These are phyloP conservation scores for Pyrrhoderma noxium DNA, from an alignment of 1,284 basidiomycete species.

Conservation along the genomic window DNA sequence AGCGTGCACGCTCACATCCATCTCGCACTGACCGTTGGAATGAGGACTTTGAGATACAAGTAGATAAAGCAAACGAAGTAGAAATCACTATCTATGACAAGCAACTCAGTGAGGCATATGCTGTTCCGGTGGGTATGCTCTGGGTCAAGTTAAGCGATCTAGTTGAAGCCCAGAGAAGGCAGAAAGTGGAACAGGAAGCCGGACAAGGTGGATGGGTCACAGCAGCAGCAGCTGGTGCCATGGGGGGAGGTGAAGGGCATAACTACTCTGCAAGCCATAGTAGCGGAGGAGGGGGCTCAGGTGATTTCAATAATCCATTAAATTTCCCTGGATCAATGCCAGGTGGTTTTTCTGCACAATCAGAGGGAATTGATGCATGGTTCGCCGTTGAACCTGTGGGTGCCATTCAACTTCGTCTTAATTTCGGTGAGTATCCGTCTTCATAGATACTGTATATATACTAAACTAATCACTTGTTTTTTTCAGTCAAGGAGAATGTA, in stretches of 20 bases:
- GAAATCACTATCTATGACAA: conserved; percentile 97
- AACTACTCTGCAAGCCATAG: conserved; percentile 14
- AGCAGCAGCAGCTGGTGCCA: conserved; percentile 49
- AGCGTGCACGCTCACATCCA: conserved; percentile 87
- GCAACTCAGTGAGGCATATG: conserved; percentile 69
- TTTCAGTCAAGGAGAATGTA: conserved; percentile 89
- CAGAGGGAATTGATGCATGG: conserved; percentile 93
- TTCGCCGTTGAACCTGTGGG: conserved; percentile 98
- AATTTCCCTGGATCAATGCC: conserved; percentile 13
- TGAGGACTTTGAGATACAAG: conserved; percentile 93
- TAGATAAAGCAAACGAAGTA: conserved; percentile 98
- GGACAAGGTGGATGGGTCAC: conserved; percentile 92
- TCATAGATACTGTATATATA: conserved; percentile 13
- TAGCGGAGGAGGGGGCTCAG: conserved; percentile 19
- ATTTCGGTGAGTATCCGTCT: conserved; percentile 67
- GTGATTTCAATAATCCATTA: conserved; percentile 19
- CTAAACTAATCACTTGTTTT: conserved; percentile 13
- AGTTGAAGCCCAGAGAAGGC: conserved; percentile 89
- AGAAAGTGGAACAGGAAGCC: conserved; percentile 82
- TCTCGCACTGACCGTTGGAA: conserved; percentile 95
- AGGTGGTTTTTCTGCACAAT: conserved; percentile 23
- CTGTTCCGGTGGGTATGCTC: conserved; percentile 89
- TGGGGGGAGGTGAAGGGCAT: conserved; percentile 6
- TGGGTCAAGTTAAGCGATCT: conserved; percentile 96
- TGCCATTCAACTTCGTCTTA: conserved; percentile 77